Evolutionary conservation across 2,329 filamentous ascomycete species (phyloP).

Genomic region (Pseudogymnoascus sp.): DNA sequence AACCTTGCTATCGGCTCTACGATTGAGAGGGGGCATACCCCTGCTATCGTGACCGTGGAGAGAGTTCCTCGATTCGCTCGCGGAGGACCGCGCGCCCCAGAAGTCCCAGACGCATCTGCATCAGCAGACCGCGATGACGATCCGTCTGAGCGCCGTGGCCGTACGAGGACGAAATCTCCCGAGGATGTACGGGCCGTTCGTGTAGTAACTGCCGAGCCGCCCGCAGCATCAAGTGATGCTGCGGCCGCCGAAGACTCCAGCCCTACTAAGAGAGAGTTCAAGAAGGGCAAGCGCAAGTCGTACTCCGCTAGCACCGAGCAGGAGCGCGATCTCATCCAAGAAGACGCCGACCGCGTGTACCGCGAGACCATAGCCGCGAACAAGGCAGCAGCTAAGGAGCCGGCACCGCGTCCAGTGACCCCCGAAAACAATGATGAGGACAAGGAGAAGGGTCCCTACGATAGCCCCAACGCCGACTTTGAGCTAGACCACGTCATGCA

Average conservation of each 20-base stretch:
- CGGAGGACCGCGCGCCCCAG: slow-evolving; percentile 11
- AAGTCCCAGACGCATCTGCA: background rate
- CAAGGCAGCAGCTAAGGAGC: slow-evolving; percentile 38
- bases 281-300: slow-evolving; percentile 14
- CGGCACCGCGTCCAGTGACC: slow-evolving; percentile 43
- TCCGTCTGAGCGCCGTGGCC: background rate
- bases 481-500: slow-evolving; percentile 52
- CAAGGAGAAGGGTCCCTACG: slow-evolving; percentile 42
- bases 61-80: slow-evolving; percentile 40
- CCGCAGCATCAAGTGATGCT: background rate
- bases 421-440: slow-evolving; percentile 37
- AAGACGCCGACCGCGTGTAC: slow-evolving; percentile 52
- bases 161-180: background rate
- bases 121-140: background rate
- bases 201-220: background rate
- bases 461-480: slow-evolving; percentile 57
- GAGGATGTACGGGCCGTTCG: background rate
- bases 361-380: slow-evolving; percentile 48
- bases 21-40: slow-evolving; percentile 31
- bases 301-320: slow-evolving; percentile 16
- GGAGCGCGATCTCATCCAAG: slow-evolving; percentile 41
- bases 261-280: slow-evolving; percentile 1
- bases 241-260: background rate
- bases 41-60: slow-evolving; percentile 46
- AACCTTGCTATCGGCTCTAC: background rate